phyloP scores from a whole-genome alignment of 371 early-diverging fungal genomes.

The Mucor sp. region DNA sequence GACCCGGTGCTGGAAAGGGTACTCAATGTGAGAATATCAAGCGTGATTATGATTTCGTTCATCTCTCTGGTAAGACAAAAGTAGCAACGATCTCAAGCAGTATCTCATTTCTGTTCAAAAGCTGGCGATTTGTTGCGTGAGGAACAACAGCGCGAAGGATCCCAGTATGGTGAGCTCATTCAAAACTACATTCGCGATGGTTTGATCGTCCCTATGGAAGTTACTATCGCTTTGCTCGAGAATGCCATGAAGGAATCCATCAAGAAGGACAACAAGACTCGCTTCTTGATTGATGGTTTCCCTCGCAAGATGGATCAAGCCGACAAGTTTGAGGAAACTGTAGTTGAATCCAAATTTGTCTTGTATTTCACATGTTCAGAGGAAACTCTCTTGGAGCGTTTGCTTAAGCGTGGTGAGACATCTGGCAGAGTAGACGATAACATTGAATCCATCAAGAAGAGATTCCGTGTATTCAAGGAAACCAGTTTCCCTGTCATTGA shows the following conservation, averaged over 20 bases:
- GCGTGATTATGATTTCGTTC: slow-evolving; percentile 90
- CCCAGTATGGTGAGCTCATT: slow-evolving; percentile 89
- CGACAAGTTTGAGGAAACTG: slow-evolving; percentile 81
- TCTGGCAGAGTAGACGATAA: slow-evolving; percentile 93
- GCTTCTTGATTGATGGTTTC: slow-evolving; percentile 95
- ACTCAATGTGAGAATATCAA: slow-evolving; percentile 91
- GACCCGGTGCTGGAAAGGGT: slow-evolving; percentile 93
- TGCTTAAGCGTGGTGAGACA: slow-evolving; percentile 87
- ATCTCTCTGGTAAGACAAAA: slow-evolving; percentile 77
- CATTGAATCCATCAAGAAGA: slow-evolving; percentile 89
- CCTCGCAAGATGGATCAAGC: slow-evolving; percentile 94
- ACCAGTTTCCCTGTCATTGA: slow-evolving; percentile 89
- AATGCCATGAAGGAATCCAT: slow-evolving; percentile 81
- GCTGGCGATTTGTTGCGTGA: slow-evolving; percentile 96
- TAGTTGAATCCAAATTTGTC: slow-evolving; percentile 64
- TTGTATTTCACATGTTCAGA: slow-evolving; percentile 91
- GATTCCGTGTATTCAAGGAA: slow-evolving; percentile 84
- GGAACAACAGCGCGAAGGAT: slow-evolving; percentile 85
- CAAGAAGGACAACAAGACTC: slow-evolving; percentile 44
- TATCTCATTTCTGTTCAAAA: slow-evolving; percentile 17
- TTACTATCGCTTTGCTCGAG: slow-evolving; percentile 89
- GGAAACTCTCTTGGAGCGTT: slow-evolving; percentile 76
- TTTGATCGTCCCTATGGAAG: slow-evolving; percentile 92
- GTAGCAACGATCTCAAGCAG: neutral
- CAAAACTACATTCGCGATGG: slow-evolving; percentile 91